phyloP scores from a whole-genome alignment of 306 rosid genomes.

The Vicia sativa region DNA sequence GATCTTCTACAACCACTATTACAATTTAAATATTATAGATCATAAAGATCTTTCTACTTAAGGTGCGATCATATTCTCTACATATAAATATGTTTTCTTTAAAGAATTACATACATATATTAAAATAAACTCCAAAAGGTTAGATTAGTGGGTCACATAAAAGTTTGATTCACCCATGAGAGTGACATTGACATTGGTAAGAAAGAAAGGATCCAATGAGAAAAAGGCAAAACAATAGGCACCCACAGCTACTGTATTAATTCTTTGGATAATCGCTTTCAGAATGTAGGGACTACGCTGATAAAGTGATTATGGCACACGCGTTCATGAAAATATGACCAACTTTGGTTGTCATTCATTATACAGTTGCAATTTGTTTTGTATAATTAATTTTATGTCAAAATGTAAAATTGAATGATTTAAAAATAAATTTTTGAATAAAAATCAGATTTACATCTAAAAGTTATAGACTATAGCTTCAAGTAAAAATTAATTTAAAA shows the following conservation, averaged over 20 bases:
- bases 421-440: too few species aligned
- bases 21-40: too few species aligned
- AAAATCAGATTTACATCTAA: too few species aligned
- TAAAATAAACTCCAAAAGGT: background rate
- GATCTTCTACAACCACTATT: too few species aligned
- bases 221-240: background rate
- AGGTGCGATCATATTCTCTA: too few species aligned
- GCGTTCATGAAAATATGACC: constrained; percentile 30
- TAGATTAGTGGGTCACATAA: background rate
- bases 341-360: too few species aligned
- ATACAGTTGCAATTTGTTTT: too few species aligned
- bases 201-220: background rate
- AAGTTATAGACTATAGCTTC: too few species aligned
- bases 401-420: too few species aligned
- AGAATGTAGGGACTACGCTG: constrained; percentile 38
- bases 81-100: background rate
- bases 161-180: background rate
- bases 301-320: constrained; percentile 34
- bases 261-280: constrained; percentile 5
- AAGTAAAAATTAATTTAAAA: too few species aligned
- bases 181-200: background rate
- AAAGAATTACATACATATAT: background rate
- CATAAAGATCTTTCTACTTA: too few species aligned
- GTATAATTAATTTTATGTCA: too few species aligned
- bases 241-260: background rate